These are phyloP conservation scores for Solanum chacoense DNA, from an alignment of 305 asterid species.

Conservation along the genomic window DNA sequence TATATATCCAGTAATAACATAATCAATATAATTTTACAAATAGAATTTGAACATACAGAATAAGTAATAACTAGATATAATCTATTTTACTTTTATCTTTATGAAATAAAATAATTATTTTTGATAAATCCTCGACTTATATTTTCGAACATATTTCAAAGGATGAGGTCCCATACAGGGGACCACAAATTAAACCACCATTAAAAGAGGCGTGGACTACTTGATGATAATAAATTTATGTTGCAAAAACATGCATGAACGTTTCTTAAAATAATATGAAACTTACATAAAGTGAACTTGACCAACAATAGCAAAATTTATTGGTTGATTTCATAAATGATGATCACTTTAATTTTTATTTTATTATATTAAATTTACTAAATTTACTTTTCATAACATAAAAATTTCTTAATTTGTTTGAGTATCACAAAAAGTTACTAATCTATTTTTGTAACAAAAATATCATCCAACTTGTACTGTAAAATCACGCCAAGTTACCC, in stretches of 20 bases:
- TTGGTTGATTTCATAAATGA: neutral
- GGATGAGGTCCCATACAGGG: neutral
- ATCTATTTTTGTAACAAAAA: neutral
- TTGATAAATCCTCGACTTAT: rapidly evolving
- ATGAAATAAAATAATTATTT: rapidly evolving
- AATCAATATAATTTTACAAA: neutral
- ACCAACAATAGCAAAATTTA: neutral
- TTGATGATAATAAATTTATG: neutral
- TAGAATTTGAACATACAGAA: rapidly evolving
- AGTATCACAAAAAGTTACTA: neutral
- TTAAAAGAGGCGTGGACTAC: neutral
- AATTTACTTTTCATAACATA: neutral
- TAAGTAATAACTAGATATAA: too few species aligned
- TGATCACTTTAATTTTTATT: neutral
- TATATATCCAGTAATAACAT: rapidly evolving
- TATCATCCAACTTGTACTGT: neutral
- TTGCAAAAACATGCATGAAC: neutral
- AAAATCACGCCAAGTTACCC: neutral
- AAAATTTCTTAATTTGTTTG: neutral
- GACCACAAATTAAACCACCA: neutral
- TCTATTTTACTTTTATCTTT: too few species aligned
- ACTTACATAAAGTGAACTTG: neutral
- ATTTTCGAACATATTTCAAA: neutral
- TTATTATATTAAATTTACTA: neutral
- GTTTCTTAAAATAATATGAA: neutral